A percentile compares a stretch with the other conserved stretches of the same genome.
These are phyloP conservation scores for Protomyces macrosporus DNA, from an alignment of 1,139 yeast species.

Conservation along the genomic window DNA sequence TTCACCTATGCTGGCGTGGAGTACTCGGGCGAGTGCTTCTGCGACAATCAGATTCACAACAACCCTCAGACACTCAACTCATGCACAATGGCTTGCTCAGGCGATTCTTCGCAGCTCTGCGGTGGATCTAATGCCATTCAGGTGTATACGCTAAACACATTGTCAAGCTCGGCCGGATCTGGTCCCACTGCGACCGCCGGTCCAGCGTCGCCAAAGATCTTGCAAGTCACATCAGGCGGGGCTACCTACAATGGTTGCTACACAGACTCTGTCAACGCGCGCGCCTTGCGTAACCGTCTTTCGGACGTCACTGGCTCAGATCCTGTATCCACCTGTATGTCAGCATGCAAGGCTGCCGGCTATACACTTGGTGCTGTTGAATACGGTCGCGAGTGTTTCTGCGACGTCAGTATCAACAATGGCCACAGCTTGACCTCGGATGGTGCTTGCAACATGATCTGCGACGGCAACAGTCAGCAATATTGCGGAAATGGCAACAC, in stretches of 20 bases:
- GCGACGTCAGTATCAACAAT: constrained; percentile 13
- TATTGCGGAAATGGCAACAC: constrained; percentile 21
- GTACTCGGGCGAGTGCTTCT: background rate
- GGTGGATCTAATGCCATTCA: background rate
- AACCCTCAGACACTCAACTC: background rate
- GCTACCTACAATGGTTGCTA: constrained; percentile 3
- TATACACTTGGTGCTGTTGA: constrained; percentile 25
- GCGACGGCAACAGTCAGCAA: constrained; percentile 14
- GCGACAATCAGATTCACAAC: background rate
- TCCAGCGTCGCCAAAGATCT: background rate
- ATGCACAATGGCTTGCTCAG: background rate
- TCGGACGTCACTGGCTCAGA: background rate
- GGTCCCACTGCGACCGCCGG: background rate
- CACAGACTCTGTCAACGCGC: constrained; percentile 8
- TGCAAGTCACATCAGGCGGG: background rate
- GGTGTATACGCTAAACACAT: background rate
- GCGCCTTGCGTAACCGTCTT: constrained; percentile 1
- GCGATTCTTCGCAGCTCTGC: background rate
- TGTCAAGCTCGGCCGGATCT: background rate
- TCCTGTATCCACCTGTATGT: constrained; percentile 2
- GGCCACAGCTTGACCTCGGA: constrained; percentile 3
- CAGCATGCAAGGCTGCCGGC: constrained; percentile 18
- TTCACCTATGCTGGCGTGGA: background rate
- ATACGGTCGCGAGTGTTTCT: constrained; percentile 27
- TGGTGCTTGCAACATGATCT: constrained; percentile 24